Conservation (phyloP, 768 basidiomycete species). For the Panaeolus cyanescens region DNA sequence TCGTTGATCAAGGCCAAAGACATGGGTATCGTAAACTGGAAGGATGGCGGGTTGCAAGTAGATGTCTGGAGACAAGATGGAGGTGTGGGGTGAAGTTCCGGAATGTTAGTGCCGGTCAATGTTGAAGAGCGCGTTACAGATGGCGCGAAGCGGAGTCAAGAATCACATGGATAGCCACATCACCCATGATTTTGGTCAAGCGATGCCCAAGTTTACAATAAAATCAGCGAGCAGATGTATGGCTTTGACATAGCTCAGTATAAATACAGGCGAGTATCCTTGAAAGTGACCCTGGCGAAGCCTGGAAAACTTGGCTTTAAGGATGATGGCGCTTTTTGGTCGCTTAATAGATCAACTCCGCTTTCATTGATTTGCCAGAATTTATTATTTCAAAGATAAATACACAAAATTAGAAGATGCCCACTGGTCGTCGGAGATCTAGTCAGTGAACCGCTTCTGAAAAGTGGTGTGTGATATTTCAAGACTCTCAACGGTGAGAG, state of each 20-base stretch:
- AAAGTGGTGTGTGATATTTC: not conserved
- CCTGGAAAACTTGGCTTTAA: not conserved
- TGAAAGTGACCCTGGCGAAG: not conserved
- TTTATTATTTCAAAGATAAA: no score
- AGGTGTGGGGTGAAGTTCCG: constrained; percentile 14
- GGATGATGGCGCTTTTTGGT: not conserved
- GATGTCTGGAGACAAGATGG: constrained; percentile 3
- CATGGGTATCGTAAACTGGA: constrained; percentile 12
- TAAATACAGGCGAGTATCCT: not conserved
- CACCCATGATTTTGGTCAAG: not conserved
- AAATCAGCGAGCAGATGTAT: not conserved
- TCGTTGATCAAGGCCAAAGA: constrained; percentile 39
- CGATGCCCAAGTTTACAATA: not conserved
- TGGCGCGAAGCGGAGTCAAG: constrained; percentile 1
- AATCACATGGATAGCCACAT: not conserved
- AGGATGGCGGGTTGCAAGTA: constrained; percentile 8
- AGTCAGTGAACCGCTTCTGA: not conserved
- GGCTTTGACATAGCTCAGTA: no score
- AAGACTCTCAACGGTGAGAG: not conserved
- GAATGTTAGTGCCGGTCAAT: not conserved
- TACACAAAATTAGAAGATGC: not conserved
- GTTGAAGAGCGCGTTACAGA: not conserved
- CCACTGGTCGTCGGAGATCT: not conserved
- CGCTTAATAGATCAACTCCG: not conserved
- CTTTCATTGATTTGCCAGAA: not conserved